Base-by-base conservation (phyloP, 176 grass and related monocot species). In the Poa annua region DNA sequence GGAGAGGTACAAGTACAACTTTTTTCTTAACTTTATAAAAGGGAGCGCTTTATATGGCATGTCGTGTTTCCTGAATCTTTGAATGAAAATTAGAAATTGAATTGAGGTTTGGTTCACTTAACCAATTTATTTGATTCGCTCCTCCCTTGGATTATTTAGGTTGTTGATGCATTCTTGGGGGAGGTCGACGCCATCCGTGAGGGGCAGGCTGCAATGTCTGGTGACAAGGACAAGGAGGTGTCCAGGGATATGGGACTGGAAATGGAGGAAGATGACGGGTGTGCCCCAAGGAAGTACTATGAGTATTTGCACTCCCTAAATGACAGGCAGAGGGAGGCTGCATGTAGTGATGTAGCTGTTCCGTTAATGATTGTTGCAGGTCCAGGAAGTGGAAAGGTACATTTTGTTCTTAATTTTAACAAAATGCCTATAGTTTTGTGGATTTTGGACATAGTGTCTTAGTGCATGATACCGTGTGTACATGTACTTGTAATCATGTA, bases 381-480 rank as follows among this genome's bases (percentile, higher is more conserved):
- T 68, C 96, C 92, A 35, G 90, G 96, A 81, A 98, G 92, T 84
- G 88, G 90, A 91, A 98, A 98, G 92, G 92, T 98, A 86, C 39
- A 56, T 7, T 20, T 71, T 21, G 36, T 25, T 20, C 53, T 80
- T 82, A 54, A 59, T 70, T 48, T 62, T 26, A 8, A 56, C 6
- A 61, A 72, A 33, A 44, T 73, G 15, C 36, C 26, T 35, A 59
- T 54, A 44, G 72, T 48, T 34, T 20, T 20, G 2, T n/a, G 11
- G 67, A 4, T 75, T 80, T 66, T 8, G 39, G 73, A 26, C 80
- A 50, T 34, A 49, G 0, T 55, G 52, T 67, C 49, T 80, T 80
- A 65, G 4, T 15, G 0, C 78, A 53, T 69, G 49, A 50, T 67
- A 59, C 45, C 50, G 24, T 74, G 44, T 29, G 60, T 34, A 38